These are phyloP conservation scores for Cadophora gregata DNA, from an alignment of 2,329 filamentous ascomycete species.

Conservation along the genomic window DNA sequence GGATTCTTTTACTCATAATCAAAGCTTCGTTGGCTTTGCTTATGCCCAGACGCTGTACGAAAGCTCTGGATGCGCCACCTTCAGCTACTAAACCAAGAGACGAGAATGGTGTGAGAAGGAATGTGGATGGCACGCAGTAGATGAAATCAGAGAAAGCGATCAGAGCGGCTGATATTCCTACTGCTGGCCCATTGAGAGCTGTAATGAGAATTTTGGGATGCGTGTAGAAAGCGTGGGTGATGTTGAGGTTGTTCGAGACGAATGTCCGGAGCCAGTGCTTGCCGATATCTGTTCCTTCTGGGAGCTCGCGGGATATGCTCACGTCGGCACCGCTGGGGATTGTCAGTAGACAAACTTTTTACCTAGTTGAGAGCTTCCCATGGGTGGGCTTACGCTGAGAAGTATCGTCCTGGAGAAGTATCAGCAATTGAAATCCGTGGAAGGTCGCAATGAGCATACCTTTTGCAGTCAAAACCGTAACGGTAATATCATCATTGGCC, in stretches of 20 bases:
- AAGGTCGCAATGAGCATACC: constrained; percentile 56
- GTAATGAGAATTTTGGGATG: constrained; percentile 94
- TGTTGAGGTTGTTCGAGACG: constrained; percentile 85
- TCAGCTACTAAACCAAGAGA: constrained; percentile 90
- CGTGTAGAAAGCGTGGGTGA: constrained; percentile 87
- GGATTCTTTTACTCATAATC: constrained; percentile 84
- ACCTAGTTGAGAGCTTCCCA: background rate
- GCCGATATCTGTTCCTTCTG: constrained; percentile 49
- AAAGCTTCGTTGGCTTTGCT: constrained; percentile 89
- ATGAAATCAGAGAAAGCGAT: constrained; percentile 89
- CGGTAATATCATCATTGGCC: constrained; percentile 76
- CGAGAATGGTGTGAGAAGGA: constrained; percentile 89
- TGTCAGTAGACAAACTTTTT: constrained; percentile 22
- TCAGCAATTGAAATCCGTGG: constrained; percentile 4
- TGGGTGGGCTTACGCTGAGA: constrained; percentile 75
- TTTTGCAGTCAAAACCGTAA: constrained; percentile 84
- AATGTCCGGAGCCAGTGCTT: constrained; percentile 71
- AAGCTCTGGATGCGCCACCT: constrained; percentile 78
- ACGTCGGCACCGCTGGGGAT: constrained; percentile 77
- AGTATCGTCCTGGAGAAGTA: constrained; percentile 57
- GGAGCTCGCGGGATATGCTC: constrained; percentile 55
- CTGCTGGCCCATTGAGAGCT: constrained; percentile 88
- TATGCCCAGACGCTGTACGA: constrained; percentile 81
- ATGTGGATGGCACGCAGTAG: constrained; percentile 82
- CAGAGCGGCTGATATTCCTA: constrained; percentile 87